Conservation (phyloP, 495 filamentous ascomycete genomes). For the Wilcoxina mikolae region DNA sequence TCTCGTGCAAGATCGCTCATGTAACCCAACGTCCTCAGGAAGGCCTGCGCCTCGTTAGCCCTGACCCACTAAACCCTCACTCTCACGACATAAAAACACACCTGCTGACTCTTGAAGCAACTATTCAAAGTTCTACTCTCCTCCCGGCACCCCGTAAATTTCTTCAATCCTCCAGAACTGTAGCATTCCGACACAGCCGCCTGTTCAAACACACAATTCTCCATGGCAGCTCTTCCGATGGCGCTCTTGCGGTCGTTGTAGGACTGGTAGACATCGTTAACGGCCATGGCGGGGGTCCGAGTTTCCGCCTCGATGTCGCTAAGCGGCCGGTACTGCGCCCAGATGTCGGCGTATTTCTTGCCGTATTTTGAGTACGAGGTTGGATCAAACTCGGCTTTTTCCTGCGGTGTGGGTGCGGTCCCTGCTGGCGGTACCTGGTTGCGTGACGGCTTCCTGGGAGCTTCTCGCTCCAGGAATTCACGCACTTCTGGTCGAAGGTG, state of each 20-base stretch:
- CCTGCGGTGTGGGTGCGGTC: constrained; percentile 35
- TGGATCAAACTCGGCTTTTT: constrained; percentile 28
- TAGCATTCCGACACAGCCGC: constrained; percentile 62
- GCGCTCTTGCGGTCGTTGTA: constrained; percentile 67
- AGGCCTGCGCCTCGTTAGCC: constrained; percentile 40
- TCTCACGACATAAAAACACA: constrained; percentile 31
- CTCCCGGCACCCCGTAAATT: constrained; percentile 56
- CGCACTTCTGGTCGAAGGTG: constrained; percentile 73
- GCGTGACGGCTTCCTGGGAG: constrained; percentile 43
- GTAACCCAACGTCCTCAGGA: constrained; percentile 85
- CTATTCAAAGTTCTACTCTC: constrained; percentile 56
- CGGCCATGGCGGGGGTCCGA: constrained; percentile 57
- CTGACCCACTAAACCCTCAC: not conserved
- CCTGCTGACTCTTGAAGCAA: constrained; percentile 71
- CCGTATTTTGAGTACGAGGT: constrained; percentile 43
- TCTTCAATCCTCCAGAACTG: constrained; percentile 44
- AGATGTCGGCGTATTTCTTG: constrained; percentile 85
- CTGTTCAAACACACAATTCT: constrained; percentile 86
- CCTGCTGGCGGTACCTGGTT: not conserved
- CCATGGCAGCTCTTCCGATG: constrained; percentile 69
- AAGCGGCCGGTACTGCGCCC: constrained; percentile 69
- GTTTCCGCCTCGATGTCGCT: constrained; percentile 44
- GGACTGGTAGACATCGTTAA: constrained; percentile 59
- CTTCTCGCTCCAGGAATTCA: constrained; percentile 71
- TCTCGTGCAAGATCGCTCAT: constrained; percentile 48